Conservation (phyloP, 495 filamentous ascomycete species). For the Elaphomyces granulatus region DNA sequence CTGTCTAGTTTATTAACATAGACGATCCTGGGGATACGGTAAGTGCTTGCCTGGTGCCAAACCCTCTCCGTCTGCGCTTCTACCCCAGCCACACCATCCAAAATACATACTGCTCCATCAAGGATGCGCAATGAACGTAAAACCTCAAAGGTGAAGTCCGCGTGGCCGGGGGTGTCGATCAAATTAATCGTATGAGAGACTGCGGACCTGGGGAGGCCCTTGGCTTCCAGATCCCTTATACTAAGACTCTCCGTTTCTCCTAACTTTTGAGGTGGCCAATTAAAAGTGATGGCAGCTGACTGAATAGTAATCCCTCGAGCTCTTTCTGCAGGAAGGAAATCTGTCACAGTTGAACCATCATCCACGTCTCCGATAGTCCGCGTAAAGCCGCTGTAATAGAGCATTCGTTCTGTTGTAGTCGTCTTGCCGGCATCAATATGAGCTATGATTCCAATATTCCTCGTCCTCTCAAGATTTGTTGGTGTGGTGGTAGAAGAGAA, state of each 20-base stretch:
- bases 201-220: constrained; percentile 21
- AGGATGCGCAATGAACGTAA: constrained; percentile 83
- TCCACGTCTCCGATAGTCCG: constrained; percentile 91
- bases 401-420: constrained; percentile 98
- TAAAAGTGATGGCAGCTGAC: constrained; percentile 89
- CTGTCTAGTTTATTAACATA: constrained; percentile 96
- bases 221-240: constrained; percentile 8
- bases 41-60: constrained; percentile 78
- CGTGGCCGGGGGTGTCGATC: constrained; percentile 95
- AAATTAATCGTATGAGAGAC: constrained; percentile 67
- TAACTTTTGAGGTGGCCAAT: constrained; percentile 52
- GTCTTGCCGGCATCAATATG: constrained; percentile 99
- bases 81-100: constrained; percentile 93
- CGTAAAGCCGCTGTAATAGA: constrained; percentile 89
- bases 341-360: constrained; percentile 91
- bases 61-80: constrained; percentile 98
- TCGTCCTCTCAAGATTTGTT: constrained; percentile 40
- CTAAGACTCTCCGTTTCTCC: constrained; percentile 7
- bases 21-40: constrained; percentile 71
- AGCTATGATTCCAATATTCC: constrained; percentile 98
- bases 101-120: constrained; percentile 88
- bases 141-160: constrained; percentile 97
- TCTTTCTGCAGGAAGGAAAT: constrained; percentile 91
- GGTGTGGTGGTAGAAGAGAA: not conserved
- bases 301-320: constrained; percentile 95